These are phyloP conservation scores for Hanseniaspora thailandica DNA, from an alignment of 805 yeast genomes.

Conservation along the genomic window DNA sequence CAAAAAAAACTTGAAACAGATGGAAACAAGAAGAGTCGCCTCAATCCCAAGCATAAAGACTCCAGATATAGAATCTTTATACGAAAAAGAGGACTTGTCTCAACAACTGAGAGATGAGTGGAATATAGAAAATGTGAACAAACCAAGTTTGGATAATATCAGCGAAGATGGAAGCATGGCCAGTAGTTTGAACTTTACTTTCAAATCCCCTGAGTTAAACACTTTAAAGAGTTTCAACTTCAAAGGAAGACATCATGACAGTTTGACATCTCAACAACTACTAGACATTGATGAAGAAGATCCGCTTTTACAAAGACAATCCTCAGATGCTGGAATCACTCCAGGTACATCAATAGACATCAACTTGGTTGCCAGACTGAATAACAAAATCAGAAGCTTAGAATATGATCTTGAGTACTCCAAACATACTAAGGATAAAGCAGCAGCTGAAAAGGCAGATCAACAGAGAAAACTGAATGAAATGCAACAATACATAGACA, in stretches of 20 bases:
- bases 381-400: conserved; percentile 62
- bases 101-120: conserved; percentile 23
- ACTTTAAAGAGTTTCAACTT: neutral
- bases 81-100: conserved; percentile 23
- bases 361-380: conserved; percentile 63
- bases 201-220: neutral
- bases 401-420: conserved; percentile 64
- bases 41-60: conserved; percentile 20
- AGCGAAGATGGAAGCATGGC: conserved; percentile 5
- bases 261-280: neutral
- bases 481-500: conserved; percentile 45
- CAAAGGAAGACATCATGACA: conserved; percentile 10
- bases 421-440: conserved; percentile 47
- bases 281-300: conserved; percentile 10
- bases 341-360: conserved; percentile 16
- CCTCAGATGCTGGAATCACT: neutral
- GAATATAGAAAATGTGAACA: conserved; percentile 9
- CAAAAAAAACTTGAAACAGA: neutral
- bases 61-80: conserved; percentile 22
- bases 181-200: neutral
- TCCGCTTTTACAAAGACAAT: conserved; percentile 6
- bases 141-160: neutral
- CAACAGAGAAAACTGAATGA: conserved; percentile 58
- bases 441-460: conserved; percentile 47
- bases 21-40: conserved; percentile 17